Evolutionary conservation across 257 asterid genomes (phyloP).

Genomic region (Nemophila menziesii): DNA sequence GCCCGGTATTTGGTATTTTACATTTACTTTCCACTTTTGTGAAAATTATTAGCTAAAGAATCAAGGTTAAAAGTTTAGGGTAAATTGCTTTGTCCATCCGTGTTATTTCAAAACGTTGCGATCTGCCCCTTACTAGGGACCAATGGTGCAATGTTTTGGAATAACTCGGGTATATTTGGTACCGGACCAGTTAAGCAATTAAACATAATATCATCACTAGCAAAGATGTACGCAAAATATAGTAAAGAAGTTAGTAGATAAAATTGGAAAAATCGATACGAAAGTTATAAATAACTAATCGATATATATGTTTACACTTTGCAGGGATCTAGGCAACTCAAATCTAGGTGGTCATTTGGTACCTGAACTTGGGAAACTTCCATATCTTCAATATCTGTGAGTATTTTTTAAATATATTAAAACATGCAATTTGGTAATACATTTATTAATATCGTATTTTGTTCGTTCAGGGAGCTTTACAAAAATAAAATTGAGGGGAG

Average conservation of each 20-base stretch:
- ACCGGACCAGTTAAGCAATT: too few relatives aligned
- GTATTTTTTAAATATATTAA: slow-evolving; percentile 14
- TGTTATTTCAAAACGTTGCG: too few relatives aligned
- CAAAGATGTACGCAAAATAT: not conserved
- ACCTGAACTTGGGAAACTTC: slow-evolving; percentile 66
- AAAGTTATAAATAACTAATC: not conserved
- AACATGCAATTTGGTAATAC: not conserved
- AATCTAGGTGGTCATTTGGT: slow-evolving; percentile 60
- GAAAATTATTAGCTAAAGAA: not conserved
- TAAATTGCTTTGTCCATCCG: too few relatives aligned
- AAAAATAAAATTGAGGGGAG: slow-evolving; percentile 73
- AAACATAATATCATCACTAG: not conserved
- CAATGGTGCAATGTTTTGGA: too few relatives aligned
- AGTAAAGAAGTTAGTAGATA: not conserved
- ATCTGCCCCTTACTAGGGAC: too few relatives aligned
- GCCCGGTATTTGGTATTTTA: too few relatives aligned
- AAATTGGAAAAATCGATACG: not conserved
- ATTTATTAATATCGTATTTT: not conserved
- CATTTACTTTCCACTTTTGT: too few relatives aligned
- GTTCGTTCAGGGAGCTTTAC: slow-evolving; percentile 66
- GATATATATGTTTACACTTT: slow-evolving; percentile 1
- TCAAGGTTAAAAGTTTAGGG: not conserved
- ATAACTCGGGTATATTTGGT: too few relatives aligned
- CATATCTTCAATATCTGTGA: slow-evolving; percentile 64
- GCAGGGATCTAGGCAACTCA: slow-evolving; percentile 75